phyloP scores from a whole-genome alignment of 2,329 filamentous ascomycete genomes.

The Elsinoe fawcettii region DNA sequence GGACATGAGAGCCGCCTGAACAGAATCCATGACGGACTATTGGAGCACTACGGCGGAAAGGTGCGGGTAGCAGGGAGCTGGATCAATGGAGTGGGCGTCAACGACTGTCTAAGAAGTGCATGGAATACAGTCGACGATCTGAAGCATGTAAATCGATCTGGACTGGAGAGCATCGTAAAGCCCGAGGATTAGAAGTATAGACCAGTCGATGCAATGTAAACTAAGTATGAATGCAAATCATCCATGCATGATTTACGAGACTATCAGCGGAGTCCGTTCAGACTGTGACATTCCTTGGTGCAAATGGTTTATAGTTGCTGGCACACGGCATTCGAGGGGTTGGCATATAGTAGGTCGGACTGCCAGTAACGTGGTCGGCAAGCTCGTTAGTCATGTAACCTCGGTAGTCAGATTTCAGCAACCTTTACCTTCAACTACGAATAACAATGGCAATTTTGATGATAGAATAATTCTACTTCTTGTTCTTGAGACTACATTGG shows the following conservation, averaged over 20 bases:
- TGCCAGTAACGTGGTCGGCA: no score
- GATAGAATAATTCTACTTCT: no score
- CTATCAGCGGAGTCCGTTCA: no score
- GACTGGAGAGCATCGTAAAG: constrained; percentile 4
- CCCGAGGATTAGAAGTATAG: background rate
- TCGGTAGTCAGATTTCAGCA: no score
- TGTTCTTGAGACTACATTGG: no score
- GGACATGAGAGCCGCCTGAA: constrained; percentile 62
- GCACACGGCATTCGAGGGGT: no score
- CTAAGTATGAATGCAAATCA: background rate
- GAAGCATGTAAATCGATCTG: background rate
- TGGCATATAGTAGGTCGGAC: no score
- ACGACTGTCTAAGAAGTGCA: constrained; percentile 48
- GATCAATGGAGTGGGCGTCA: constrained; percentile 42
- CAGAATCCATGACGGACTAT: constrained; percentile 48
- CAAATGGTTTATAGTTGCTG: no score
- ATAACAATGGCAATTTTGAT: no score
- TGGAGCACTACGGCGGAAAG: constrained; percentile 50
- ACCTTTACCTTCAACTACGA: no score
- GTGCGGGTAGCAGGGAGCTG: constrained; percentile 53
- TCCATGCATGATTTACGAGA: background rate
- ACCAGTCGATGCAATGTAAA: background rate
- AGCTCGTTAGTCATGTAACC: no score
- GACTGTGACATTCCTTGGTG: no score
- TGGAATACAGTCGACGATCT: constrained; percentile 43